Base-by-base conservation (phyloP, 495 filamentous ascomycete species). In the Penicilliopsis zonata region DNA sequence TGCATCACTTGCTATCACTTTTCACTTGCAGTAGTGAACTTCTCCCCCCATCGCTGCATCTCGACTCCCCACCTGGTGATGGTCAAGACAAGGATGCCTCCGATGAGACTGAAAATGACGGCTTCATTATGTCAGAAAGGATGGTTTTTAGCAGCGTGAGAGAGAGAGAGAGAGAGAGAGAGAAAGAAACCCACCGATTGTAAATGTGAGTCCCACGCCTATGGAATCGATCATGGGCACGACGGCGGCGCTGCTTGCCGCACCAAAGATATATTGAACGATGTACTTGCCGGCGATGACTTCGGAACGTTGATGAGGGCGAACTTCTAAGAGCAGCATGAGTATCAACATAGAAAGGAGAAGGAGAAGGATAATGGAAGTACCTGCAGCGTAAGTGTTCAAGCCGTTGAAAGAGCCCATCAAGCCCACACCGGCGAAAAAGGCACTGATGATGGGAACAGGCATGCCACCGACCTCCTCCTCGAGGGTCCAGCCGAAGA, bases 311-410 rank as follows among this genome's bases (percentile, higher is more conserved):
- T 67, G 50, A 5, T 57, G 55, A 1, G 60, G 60, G 28, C 59
- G 48, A 3, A 52, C 57, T 40, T 65, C 61, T 64, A n/a, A n/a
- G n/a, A n/a, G n/a, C n/a, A n/a, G n/a, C n/a, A n/a, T n/a, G n/a
- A n/a, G n/a, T n/a, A n/a, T n/a, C n/a, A n/a, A n/a, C n/a, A n/a
- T n/a, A n/a, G n/a, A n/a, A n/a, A n/a, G n/a, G n/a, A n/a, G n/a
- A 7, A 29, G 13, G 28, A 26, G 6, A 23, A 13, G 5, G 9
- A 28, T 28, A 6, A 10, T 13, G 65, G 66, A 74, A 36, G 73
- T 64, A 60, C 82, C 80, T 23, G 82, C 63, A 36, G 75, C 76
- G 55, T 86, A 84, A 1, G 80, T 83, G 48, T 85, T 86, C 29
- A 85, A 49, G 13, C 61, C 63, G 37, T 80, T 79, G 49, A 83